phyloP scores from a whole-genome alignment of 1,284 basidiomycete species.

The Puccinia horiana region DNA sequence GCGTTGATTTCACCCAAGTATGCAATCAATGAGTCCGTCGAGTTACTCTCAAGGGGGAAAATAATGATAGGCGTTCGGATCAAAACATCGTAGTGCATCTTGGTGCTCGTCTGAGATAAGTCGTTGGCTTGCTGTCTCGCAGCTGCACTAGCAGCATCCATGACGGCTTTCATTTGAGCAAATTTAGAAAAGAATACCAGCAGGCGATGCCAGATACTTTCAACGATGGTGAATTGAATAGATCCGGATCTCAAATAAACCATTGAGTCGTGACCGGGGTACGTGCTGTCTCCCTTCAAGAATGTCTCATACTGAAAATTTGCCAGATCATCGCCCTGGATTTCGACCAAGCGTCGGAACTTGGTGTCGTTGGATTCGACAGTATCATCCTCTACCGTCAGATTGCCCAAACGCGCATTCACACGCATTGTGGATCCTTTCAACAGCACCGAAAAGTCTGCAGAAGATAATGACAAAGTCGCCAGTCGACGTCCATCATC shows the following conservation, averaged over 20 bases:
- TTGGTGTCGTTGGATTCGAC: conserved; percentile 61
- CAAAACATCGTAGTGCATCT: conserved; percentile 86
- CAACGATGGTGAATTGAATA: conserved; percentile 83
- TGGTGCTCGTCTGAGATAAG: conserved; percentile 66
- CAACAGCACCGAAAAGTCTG: conserved; percentile 79
- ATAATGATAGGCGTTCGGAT: conserved; percentile 91
- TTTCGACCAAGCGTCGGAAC: conserved; percentile 86
- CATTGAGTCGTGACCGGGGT: conserved; percentile 82
- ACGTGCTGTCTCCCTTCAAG: conserved; percentile 68
- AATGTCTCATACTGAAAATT: conserved; percentile 95
- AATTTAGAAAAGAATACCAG: conserved; percentile 83
- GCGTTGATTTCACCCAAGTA: conserved; percentile 87
- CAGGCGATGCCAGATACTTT: conserved; percentile 81
- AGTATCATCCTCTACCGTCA: conserved; percentile 81
- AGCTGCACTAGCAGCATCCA: conserved; percentile 90
- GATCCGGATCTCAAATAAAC: conserved; percentile 86
- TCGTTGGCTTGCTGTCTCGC: conserved; percentile 83
- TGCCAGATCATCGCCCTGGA: conserved; percentile 92
- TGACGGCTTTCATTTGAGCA: conserved; percentile 73
- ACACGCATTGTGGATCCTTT: conserved; percentile 75
- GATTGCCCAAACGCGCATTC: conserved; percentile 78
- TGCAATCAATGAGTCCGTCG: conserved; percentile 73
- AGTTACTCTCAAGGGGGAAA: conserved; percentile 74
- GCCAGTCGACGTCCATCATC: conserved; percentile 75
- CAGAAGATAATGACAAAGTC: conserved; percentile 86